Conservation (phyloP, 257 asterid genomes). For the Solanum lycopersicoides region DNA sequence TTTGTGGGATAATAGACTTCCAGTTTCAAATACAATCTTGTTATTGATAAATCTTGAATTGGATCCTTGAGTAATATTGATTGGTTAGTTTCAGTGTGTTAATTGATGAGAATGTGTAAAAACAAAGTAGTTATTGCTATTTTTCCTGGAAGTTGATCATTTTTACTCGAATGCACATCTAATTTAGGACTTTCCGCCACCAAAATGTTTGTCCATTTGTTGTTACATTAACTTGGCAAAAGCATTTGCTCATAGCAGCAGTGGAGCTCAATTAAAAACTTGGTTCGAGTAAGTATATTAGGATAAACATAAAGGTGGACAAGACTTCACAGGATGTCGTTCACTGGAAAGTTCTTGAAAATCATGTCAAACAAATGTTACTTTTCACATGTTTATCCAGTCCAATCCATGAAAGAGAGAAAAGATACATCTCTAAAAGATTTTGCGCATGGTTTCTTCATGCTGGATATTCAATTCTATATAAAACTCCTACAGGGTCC, state of each 20-base stretch:
- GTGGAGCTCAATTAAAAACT: neutral
- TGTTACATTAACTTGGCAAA: neutral
- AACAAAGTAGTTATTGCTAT: neutral
- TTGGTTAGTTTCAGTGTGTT: neutral
- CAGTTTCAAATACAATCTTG: neutral
- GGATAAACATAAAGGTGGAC: neutral
- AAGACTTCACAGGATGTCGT: neutral
- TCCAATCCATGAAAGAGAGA: neutral
- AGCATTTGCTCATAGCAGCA: neutral
- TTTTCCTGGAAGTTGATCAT: neutral
- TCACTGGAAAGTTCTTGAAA: neutral
- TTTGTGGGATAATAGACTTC: neutral
- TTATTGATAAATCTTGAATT: neutral
- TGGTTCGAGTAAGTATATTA: neutral
- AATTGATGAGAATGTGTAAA: neutral
- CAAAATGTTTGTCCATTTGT: neutral
- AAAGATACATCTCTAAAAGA: neutral
- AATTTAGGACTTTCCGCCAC: neutral
- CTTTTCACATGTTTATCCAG: neutral
- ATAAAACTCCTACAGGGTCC: slow-evolving; percentile 53
- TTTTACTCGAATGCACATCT: neutral
- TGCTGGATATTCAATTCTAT: neutral
- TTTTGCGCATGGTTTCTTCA: neutral
- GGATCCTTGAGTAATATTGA: neutral
- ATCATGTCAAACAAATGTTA: neutral